These are phyloP conservation scores for Ustilago crameri DNA, from an alignment of 1,284 basidiomycete species.

Conservation along the genomic window DNA sequence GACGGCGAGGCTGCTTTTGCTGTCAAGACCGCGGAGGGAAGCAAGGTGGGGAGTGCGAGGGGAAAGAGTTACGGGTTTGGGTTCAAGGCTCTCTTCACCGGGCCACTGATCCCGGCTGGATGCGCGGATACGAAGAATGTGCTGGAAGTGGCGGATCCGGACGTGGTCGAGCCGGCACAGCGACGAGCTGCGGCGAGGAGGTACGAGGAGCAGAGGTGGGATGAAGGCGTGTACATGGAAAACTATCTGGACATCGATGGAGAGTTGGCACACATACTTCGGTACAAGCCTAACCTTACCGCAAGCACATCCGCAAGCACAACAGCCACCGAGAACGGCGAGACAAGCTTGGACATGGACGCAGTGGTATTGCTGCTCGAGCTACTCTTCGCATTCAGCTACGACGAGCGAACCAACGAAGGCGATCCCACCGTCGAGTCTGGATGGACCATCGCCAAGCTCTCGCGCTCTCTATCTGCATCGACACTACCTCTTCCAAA, in stretches of 20 bases:
- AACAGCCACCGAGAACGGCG: background rate
- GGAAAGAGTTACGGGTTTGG: constrained; percentile 19
- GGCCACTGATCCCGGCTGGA: constrained; percentile 23
- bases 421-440: constrained; percentile 49
- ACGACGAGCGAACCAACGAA: constrained; percentile 43
- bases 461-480: constrained; percentile 27
- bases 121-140: constrained; percentile 19
- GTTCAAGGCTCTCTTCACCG: constrained; percentile 8
- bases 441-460: constrained; percentile 47
- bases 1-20: constrained; percentile 25
- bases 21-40: background rate
- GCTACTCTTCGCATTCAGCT: constrained; percentile 38
- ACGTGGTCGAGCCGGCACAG: constrained; percentile 6
- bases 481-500: constrained; percentile 2
- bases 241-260: constrained; percentile 43
- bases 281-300: constrained; percentile 6
- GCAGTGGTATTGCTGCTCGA: constrained; percentile 18
- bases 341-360: constrained; percentile 17
- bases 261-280: constrained; percentile 21
- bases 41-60: background rate
- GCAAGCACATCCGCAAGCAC: background rate
- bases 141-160: constrained; percentile 42
- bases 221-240: constrained; percentile 50
- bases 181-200: constrained; percentile 14
- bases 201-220: constrained; percentile 37